Percentiles rank a stretch among this genome's conserved stretches.
These are phyloP conservation scores for Trichosanthes cucumerina DNA, from an alignment of 306 rosid genomes.

Conservation along the genomic window DNA sequence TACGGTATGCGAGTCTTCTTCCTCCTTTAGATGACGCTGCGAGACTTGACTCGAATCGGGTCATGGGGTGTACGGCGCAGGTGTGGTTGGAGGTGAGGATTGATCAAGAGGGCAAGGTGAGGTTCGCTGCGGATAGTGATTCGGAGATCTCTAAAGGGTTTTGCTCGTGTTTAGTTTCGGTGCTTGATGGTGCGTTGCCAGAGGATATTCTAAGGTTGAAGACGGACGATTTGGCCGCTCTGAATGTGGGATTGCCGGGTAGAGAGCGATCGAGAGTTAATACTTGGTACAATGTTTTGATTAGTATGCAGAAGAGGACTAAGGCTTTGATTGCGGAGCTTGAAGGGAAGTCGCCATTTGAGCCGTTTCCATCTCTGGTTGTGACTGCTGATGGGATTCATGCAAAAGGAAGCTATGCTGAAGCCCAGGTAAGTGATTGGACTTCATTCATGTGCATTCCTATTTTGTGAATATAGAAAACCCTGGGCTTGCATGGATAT, in stretches of 20 bases:
- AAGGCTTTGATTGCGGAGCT: conserved; percentile 51
- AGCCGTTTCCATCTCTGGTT: conserved; percentile 67
- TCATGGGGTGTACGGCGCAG: conserved; percentile 93
- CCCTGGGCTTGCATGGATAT: background rate
- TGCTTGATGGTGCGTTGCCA: conserved; percentile 58
- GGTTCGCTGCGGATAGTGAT: conserved; percentile 71
- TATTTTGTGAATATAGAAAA: background rate
- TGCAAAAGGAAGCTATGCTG: conserved; percentile 84
- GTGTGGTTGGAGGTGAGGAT: conserved; percentile 66
- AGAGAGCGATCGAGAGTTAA: conserved; percentile 61
- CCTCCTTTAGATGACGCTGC: conserved; percentile 28
- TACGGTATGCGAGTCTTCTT: conserved; percentile 39
- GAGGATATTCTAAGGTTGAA: conserved; percentile 51
- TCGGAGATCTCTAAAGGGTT: conserved; percentile 77
- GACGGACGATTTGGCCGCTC: conserved; percentile 56
- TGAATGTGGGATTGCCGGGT: conserved; percentile 53
- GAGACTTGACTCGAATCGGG: conserved; percentile 60
- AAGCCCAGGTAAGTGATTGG: conserved; percentile 63
- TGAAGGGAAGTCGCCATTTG: conserved; percentile 49
- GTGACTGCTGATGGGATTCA: conserved; percentile 51
- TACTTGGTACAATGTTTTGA: conserved; percentile 88
- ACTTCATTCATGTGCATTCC: background rate
- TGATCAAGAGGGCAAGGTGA: conserved; percentile 53
- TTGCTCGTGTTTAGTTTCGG: conserved; percentile 62
- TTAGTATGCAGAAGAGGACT: conserved; percentile 76